Evolutionary conservation across 129 eudicot species (phyloP).

Genomic region (Pittosporum tobira): DNA sequence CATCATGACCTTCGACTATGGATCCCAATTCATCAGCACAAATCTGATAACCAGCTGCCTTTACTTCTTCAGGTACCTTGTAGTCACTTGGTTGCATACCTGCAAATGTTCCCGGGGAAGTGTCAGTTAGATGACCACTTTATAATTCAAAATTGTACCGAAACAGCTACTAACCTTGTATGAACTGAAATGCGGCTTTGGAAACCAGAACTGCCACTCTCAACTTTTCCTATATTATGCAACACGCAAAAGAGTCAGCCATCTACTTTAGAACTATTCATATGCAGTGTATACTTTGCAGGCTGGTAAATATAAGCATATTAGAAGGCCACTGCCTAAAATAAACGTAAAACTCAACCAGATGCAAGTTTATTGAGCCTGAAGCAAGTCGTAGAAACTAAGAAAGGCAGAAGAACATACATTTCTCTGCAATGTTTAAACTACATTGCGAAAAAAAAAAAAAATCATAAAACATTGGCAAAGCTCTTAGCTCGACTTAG

Average conservation of each 20-base stretch:
- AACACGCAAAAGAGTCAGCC: neutral
- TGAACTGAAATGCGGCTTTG: constrained; percentile 51
- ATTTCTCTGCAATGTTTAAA: no score
- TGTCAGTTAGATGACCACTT: neutral
- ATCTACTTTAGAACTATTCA: neutral
- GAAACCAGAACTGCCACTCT: constrained; percentile 54
- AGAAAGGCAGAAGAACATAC: no score
- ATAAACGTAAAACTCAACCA: no score
- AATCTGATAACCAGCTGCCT: constrained; percentile 44
- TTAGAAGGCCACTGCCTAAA: no score
- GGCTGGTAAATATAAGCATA: no score
- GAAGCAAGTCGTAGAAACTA: no score
- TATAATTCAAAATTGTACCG: neutral
- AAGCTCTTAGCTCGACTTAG: no score
- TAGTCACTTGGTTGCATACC: constrained; percentile 38
- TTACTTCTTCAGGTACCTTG: constrained; percentile 36
- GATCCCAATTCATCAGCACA: constrained; percentile 37
- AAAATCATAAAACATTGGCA: neutral
- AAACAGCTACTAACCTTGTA: constrained; percentile 21
- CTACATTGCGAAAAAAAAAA: neutral
- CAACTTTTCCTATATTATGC: constrained; percentile 36
- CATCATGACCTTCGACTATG: constrained; percentile 29
- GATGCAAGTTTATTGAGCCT: no score
- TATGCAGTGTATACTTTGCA: neutral
- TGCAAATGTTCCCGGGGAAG: constrained; percentile 3